These are phyloP conservation scores for Linderniella brevidens DNA, from an alignment of 257 asterid species.

Conservation along the genomic window DNA sequence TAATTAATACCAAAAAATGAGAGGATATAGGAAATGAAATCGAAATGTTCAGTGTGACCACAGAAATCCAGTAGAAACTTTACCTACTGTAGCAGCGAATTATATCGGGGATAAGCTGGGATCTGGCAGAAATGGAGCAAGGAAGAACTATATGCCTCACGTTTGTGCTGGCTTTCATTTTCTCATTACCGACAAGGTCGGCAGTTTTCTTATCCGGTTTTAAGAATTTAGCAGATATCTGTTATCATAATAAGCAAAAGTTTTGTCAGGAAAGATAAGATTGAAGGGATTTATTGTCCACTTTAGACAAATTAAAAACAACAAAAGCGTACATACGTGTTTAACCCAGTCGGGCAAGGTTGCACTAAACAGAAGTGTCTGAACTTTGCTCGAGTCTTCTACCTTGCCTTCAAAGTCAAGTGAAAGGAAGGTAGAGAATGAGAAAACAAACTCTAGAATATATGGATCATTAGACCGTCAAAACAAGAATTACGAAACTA, in stretches of 20 bases:
- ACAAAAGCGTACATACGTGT: conserved; percentile 21
- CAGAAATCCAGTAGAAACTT: conserved; percentile 7
- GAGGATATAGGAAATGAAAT: background rate
- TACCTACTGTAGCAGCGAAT: conserved; percentile 91
- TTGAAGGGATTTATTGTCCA: background rate
- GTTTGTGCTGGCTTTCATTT: conserved; percentile 86
- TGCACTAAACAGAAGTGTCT: conserved; percentile 94
- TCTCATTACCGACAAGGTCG: conserved; percentile 93
- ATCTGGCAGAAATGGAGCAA: conserved; percentile 66
- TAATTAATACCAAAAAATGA: conserved; percentile 1
- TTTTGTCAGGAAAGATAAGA: conserved; percentile 6
- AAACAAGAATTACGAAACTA: background rate
- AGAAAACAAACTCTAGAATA: background rate
- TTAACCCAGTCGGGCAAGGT: conserved; percentile 89
- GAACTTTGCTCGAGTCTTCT: conserved; percentile 66
- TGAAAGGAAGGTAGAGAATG: background rate
- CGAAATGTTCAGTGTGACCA: background rate
- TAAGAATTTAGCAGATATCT: conserved; percentile 62
- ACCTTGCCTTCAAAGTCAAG: conserved; percentile 45
- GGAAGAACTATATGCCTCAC: conserved; percentile 89
- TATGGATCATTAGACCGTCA: background rate
- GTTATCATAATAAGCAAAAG: conserved; percentile 8
- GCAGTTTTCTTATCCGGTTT: conserved; percentile 71
- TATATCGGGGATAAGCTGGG: conserved; percentile 90
- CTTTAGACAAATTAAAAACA: too few species aligned